Evolutionary conservation across 1,284 basidiomycete species (phyloP).

Genomic region (Tranzscheliella williamsii): DNA sequence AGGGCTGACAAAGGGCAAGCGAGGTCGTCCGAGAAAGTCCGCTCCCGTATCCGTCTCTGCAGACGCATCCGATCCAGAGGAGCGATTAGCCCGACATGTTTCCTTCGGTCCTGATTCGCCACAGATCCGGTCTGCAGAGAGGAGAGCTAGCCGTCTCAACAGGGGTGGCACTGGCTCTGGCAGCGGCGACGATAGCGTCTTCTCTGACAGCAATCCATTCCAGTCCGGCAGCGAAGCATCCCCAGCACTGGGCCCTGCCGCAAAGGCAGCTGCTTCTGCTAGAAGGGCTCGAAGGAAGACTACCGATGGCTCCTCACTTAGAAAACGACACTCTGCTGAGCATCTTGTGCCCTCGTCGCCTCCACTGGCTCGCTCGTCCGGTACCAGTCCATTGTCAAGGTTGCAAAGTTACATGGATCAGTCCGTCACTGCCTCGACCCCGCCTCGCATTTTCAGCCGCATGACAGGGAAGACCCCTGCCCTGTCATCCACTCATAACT

Average conservation of each 20-base stretch:
- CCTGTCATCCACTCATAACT: constrained; percentile 4
- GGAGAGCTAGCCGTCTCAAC: constrained; percentile 12
- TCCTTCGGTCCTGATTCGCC: not conserved
- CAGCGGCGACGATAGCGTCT: constrained; percentile 56
- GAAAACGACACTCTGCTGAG: not conserved
- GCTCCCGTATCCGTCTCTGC: constrained; percentile 63
- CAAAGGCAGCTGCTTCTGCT: constrained; percentile 25
- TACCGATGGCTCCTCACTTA: constrained; percentile 11
- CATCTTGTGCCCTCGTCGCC: not conserved
- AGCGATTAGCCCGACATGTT: not conserved
- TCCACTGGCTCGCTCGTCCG: constrained; percentile 1
- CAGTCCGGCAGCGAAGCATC: constrained; percentile 64
- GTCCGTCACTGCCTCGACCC: constrained; percentile 23
- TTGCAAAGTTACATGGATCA: constrained; percentile 45
- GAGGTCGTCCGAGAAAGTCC: constrained; percentile 30
- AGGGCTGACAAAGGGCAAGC: too few species aligned
- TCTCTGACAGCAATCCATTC: constrained; percentile 66
- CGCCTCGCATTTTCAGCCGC: constrained; percentile 31
- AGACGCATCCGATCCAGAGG: constrained; percentile 63
- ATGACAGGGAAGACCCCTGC: constrained; percentile 11
- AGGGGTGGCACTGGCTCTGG: constrained; percentile 4
- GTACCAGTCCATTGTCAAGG: constrained; percentile 2
- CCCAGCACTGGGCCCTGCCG: constrained; percentile 30
- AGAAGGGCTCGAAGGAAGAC: constrained; percentile 26
- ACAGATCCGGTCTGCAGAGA: constrained; percentile 1